Conservation (phyloP, 768 basidiomycete genomes). For the Cantharellus cinnabarinus region DNA sequence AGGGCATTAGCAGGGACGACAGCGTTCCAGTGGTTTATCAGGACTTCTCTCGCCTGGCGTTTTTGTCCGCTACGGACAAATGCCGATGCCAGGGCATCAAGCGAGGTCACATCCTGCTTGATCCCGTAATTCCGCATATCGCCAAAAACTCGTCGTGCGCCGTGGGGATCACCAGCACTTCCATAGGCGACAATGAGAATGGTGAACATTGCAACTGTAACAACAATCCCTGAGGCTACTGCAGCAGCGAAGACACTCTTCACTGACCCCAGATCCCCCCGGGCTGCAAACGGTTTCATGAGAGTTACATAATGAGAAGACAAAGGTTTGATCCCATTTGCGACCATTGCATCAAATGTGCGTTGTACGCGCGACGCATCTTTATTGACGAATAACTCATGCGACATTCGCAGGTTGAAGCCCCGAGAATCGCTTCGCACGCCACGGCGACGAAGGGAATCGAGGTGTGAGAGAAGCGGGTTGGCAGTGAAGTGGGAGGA, state of each 20-base stretch:
- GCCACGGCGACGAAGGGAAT: neutral
- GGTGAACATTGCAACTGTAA: neutral
- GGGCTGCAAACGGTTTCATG: neutral
- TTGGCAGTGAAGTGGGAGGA: no score
- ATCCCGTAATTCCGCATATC: neutral
- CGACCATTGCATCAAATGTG: neutral
- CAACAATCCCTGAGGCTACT: neutral
- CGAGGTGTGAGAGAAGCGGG: neutral
- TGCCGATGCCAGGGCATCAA: neutral
- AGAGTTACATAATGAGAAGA: neutral
- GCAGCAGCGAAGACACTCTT: neutral
- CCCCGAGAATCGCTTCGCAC: neutral
- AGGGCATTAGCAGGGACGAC: neutral
- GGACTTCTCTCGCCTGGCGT: neutral
- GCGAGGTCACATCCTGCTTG: neutral
- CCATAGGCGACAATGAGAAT: slow-evolving; percentile 1
- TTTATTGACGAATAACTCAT: neutral
- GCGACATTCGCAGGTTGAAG: neutral
- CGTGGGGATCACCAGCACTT: neutral
- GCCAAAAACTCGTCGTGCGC: neutral
- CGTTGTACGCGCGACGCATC: neutral
- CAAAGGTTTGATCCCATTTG: neutral
- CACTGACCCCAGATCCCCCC: neutral
- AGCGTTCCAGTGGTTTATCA: neutral
- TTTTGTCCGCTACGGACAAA: neutral